Conservation (phyloP, 306 rosid species). For the Lathyrus tuberosus region DNA sequence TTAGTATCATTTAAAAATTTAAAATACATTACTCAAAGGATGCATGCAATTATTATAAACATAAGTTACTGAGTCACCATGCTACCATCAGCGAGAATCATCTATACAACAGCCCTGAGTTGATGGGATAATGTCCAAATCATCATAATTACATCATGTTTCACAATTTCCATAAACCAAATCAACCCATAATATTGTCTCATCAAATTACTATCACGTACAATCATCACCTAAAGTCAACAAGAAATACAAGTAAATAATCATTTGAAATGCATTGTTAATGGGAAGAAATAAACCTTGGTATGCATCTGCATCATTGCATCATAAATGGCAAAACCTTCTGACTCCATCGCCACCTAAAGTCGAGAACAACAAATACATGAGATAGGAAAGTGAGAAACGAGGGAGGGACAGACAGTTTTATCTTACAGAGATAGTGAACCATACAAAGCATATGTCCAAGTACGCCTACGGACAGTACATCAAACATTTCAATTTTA, state of each 20-base stretch:
- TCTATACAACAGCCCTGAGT: not conserved
- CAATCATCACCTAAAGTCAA: not conserved
- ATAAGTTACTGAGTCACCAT: slow-evolving; percentile 27
- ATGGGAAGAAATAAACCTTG: slow-evolving; percentile 59
- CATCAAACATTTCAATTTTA: slow-evolving; percentile 28
- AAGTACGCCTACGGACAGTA: slow-evolving; percentile 1
- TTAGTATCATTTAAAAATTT: slow-evolving; percentile 18
- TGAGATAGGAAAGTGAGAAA: slow-evolving; percentile 9
- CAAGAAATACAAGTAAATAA: slow-evolving; percentile 13
- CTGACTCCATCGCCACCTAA: slow-evolving; percentile 96
- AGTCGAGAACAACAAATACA: slow-evolving; percentile 35
- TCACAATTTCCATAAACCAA: slow-evolving; percentile 30
- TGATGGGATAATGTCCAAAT: slow-evolving; percentile 12
- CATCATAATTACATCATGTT: slow-evolving; percentile 24
- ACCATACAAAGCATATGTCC: not conserved
- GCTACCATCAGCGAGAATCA: slow-evolving; percentile 20
- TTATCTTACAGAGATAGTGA: slow-evolving; percentile 13
- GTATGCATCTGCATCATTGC: slow-evolving; percentile 79
- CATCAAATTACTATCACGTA: slow-evolving; percentile 11
- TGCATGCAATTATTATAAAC: slow-evolving; percentile 6
- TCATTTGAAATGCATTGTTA: slow-evolving; percentile 13
- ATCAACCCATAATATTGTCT: slow-evolving; percentile 17
- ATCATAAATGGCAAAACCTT: slow-evolving; percentile 95
- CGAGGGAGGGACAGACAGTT: not conserved
- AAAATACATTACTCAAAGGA: slow-evolving; percentile 22